Evolutionary conservation across 2,329 filamentous ascomycete genomes (phyloP).

Genomic region (Sordariomycetes sp.): DNA sequence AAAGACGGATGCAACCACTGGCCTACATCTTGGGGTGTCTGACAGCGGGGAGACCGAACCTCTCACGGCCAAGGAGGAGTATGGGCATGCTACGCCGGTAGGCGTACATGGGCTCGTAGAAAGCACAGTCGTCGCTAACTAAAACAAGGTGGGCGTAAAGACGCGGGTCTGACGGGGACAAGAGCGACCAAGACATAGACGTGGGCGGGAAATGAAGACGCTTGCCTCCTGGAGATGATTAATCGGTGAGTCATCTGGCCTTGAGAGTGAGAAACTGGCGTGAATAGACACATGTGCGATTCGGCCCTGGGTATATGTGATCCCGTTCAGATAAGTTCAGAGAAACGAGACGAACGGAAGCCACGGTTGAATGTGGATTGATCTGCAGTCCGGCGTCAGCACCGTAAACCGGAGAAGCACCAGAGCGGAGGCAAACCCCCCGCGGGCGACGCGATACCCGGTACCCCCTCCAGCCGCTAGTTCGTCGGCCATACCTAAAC

Average conservation of each 20-base stretch:
- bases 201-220: background rate
- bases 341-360: background rate
- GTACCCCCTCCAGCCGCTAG: background rate
- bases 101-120: background rate
- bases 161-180: background rate
- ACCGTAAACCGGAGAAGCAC: background rate
- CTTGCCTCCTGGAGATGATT: background rate
- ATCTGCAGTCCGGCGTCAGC: background rate
- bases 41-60: background rate
- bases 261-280: background rate
- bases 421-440: background rate
- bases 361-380: background rate
- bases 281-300: background rate
- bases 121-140: background rate
- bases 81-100: background rate
- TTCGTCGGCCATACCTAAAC: background rate
- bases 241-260: background rate
- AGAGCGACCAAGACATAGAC: background rate
- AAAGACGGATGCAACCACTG: background rate
- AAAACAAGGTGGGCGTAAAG: background rate
- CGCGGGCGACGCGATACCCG: background rate
- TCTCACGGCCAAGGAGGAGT: background rate
- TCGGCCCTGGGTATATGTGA: background rate
- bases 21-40: background rate
- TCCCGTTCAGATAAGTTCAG: background rate